Conservation (phyloP, 2,329 filamentous ascomycete species). For the Neurospora sp. region DNA sequence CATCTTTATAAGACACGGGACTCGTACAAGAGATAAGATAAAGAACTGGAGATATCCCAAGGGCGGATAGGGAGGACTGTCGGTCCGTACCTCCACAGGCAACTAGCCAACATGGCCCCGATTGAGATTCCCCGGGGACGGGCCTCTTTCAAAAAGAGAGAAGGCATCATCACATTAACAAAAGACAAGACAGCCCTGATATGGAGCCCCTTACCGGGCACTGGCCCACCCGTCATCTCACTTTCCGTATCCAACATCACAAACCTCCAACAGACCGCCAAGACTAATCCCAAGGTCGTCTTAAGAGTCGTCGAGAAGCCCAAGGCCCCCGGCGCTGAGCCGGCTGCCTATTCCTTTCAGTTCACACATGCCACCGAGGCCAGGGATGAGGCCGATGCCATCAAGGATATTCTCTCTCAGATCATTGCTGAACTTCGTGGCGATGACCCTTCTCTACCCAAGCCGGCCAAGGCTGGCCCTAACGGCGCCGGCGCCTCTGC, state of each 20-base stretch:
- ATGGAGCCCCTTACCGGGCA: slow-evolving; percentile 66
- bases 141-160: slow-evolving; percentile 89
- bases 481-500: slow-evolving; percentile 39
- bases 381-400: slow-evolving; percentile 70
- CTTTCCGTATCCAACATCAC: slow-evolving; percentile 69
- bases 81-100: not conserved
- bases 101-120: slow-evolving; percentile 10
- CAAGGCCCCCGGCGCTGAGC: slow-evolving; percentile 40
- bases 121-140: slow-evolving; percentile 56
- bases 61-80: not conserved
- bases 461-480: slow-evolving; percentile 27
- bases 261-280: slow-evolving; percentile 92
- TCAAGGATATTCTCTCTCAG: slow-evolving; percentile 73
- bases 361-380: slow-evolving; percentile 74
- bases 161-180: slow-evolving; percentile 71
- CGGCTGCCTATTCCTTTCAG: slow-evolving; percentile 72
- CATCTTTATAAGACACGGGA: not conserved
- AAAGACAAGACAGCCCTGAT: slow-evolving; percentile 63
- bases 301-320: slow-evolving; percentile 79
- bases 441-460: slow-evolving; percentile 40
- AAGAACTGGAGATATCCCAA: not conserved
- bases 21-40: not conserved
- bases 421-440: slow-evolving; percentile 63
- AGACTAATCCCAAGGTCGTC: slow-evolving; percentile 81
- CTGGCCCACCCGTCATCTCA: slow-evolving; percentile 54